Percentiles rank a stretch among this genome's conserved stretches.
phyloP scores from a whole-genome alignment of 2,329 filamentous ascomycete species.

The Alternaria brassicae region DNA sequence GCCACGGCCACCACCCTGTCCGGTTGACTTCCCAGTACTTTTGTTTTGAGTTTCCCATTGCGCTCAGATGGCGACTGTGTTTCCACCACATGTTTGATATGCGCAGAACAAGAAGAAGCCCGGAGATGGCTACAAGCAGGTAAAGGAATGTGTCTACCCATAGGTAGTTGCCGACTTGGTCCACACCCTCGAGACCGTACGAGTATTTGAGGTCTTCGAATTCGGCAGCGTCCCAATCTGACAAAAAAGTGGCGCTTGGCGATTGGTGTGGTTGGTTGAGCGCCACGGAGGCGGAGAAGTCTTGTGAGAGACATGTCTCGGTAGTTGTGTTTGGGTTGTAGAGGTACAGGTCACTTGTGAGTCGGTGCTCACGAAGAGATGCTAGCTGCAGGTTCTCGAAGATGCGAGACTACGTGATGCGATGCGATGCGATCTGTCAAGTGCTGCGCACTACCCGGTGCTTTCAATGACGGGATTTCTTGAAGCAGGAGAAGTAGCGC shows the following conservation, averaged over 20 bases:
- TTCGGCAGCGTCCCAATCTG: slow-evolving; percentile 40
- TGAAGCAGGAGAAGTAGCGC: slow-evolving; percentile 17
- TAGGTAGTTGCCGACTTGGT: slow-evolving; percentile 57
- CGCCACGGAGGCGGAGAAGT: slow-evolving; percentile 33
- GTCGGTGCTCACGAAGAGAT: slow-evolving; percentile 8
- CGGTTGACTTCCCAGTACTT: slow-evolving; percentile 57
- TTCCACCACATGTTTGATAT: slow-evolving; percentile 52
- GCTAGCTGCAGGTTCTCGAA: slow-evolving; percentile 3
- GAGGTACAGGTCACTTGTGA: slow-evolving; percentile 14
- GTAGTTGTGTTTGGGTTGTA: slow-evolving; percentile 7
- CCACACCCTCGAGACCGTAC: slow-evolving; percentile 57
- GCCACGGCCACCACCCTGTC: slow-evolving; percentile 60
- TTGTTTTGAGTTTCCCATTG: slow-evolving; percentile 53
- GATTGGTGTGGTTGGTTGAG: slow-evolving; percentile 18
- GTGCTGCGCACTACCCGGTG: slow-evolving; percentile 27
- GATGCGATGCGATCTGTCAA: slow-evolving; percentile 11
- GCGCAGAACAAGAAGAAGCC: slow-evolving; percentile 52
- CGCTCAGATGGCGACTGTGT: slow-evolving; percentile 56
- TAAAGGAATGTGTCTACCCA: slow-evolving; percentile 56
- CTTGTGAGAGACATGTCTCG: slow-evolving; percentile 35
- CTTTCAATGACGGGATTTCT: slow-evolving; percentile 6
- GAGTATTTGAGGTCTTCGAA: slow-evolving; percentile 48
- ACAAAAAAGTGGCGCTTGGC: slow-evolving; percentile 35
- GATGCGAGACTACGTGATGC: slow-evolving; percentile 6
- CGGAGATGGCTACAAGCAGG: slow-evolving; percentile 42